Conservation (phyloP, 1,284 basidiomycete genomes). For the Cutaneotrichosporon sp. region DNA sequence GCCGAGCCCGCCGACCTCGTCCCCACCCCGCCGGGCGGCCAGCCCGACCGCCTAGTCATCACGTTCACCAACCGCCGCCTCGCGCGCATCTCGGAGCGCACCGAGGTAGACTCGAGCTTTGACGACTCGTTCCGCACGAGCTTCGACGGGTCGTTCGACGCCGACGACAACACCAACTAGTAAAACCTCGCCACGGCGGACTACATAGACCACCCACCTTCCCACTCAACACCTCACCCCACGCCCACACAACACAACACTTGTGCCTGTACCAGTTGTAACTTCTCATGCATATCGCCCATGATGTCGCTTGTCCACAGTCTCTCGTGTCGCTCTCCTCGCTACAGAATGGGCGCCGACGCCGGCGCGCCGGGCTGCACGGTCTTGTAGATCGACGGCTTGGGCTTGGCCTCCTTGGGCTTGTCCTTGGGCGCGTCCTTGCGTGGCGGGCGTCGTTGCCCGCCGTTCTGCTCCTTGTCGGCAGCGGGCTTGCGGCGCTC, state of each 20-base stretch:
- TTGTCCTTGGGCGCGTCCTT: slow-evolving; percentile 3
- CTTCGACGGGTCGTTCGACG: neutral
- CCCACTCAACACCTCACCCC: neutral
- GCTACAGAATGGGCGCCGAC: slow-evolving; percentile 21
- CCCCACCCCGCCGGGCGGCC: neutral
- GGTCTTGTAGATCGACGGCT: slow-evolving; percentile 34
- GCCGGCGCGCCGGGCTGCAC: slow-evolving; percentile 22
- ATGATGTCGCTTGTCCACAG: neutral
- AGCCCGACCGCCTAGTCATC: neutral
- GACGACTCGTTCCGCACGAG: neutral
- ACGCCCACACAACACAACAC: neutral
- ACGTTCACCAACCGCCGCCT: slow-evolving; percentile 6
- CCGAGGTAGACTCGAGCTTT: neutral
- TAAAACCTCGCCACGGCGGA: neutral
- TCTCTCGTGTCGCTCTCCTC: neutral
- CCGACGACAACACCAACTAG: neutral
- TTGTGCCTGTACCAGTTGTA: neutral
- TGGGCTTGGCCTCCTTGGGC: slow-evolving; percentile 21
- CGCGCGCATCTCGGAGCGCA: slow-evolving; percentile 8
- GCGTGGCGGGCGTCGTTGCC: neutral
- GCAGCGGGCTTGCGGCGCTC: slow-evolving; percentile 6
- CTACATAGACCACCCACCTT: neutral
- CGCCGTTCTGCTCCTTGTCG: neutral
- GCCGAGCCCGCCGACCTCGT: neutral
- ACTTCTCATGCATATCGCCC: slow-evolving; percentile 1